These are phyloP conservation scores for Fusarium abutilonis DNA, from an alignment of 2,329 filamentous ascomycete species.

Conservation along the genomic window DNA sequence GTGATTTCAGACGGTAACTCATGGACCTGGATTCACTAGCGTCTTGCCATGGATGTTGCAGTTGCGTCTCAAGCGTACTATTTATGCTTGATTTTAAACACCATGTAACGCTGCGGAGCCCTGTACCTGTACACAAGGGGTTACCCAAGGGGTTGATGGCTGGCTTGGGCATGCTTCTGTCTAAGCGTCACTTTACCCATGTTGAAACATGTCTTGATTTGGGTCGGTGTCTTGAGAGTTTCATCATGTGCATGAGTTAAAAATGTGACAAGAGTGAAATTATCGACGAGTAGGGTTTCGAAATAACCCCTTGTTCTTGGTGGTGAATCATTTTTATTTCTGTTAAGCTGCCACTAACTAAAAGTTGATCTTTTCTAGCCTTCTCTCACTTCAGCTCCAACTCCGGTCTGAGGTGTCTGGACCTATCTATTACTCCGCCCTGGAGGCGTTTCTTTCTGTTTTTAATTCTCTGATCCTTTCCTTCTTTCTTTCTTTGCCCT, in stretches of 20 bases:
- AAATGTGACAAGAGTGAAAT: too few species aligned
- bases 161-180: conserved; percentile 17
- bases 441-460: conserved; percentile 17
- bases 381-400: neutral
- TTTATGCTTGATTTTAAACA: conserved; percentile 9
- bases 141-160: neutral
- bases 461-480: neutral
- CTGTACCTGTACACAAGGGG: too few species aligned
- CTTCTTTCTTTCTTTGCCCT: conserved; percentile 20
- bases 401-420: neutral
- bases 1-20: neutral
- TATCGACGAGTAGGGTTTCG: too few species aligned
- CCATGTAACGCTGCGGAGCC: neutral
- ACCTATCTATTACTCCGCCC: conserved; percentile 8
- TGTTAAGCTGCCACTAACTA: neutral
- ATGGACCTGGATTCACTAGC: conserved; percentile 1
- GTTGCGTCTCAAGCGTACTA: conserved; percentile 7
- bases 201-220: conserved; percentile 13
- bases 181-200: neutral
- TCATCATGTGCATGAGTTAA: neutral
- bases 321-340: conserved; percentile 4
- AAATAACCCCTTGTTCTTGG: neutral
- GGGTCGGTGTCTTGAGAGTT: neutral
- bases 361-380: neutral
- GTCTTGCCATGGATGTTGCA: conserved; percentile 13